Evolutionary conservation across 2,329 filamentous ascomycete genomes (phyloP), one percentile per base, ranked within the genome.

Genomic region (Colletotrichum zoysiae): DNA sequence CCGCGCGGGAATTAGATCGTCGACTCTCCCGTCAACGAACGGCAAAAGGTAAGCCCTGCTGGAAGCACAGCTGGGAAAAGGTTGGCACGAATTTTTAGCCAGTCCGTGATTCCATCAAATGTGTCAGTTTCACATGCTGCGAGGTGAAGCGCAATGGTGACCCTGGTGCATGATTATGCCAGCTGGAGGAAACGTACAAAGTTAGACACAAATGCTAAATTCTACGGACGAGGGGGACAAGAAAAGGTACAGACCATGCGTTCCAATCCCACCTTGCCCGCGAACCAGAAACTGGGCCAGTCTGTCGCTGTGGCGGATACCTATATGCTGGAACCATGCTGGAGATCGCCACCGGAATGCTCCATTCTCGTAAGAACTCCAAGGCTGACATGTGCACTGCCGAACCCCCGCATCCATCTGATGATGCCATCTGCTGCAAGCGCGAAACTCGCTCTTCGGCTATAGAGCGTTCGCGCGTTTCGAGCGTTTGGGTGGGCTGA

Each of bases 211-310:
- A 57, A 57, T 33, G 33, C 55, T 57, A 40, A 38, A 57, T n/a
- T 33, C 4, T 40, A 40, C 33, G 7, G 55, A 57, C n/a, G 35
- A 40, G 11, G 18, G 18, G 46, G 9, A 48, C 46, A 48, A 48
- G 46, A n/a, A 48, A 53, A 57, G 35, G 55, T 23, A 40, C 55
- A 57, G 55, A 57, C 55, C 55, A 57, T n/a, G 18, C n/a, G 55
- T 40, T 57, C 55, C 55, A 23, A 40, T 6, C 35, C 20, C 33
- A 9, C 20, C 33, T 38, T 57, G 55, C 33, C 35, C 33, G 30
- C 51, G 9, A n/a, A 18, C 5, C 11, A 30, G 7, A 20, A 14
- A 23, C 33, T 40, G 33, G 12, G 30, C 30, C 7, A 33, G 51
- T 5, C 51, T 18, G 16, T 20, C 51, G 26, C 8, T 20, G 26